Evolutionary conservation across 345 rosid genomes (phyloP), one percentile per base, ranked within the genome.

Genomic region (thale cress (Arabidopsis thaliana)): DNA sequence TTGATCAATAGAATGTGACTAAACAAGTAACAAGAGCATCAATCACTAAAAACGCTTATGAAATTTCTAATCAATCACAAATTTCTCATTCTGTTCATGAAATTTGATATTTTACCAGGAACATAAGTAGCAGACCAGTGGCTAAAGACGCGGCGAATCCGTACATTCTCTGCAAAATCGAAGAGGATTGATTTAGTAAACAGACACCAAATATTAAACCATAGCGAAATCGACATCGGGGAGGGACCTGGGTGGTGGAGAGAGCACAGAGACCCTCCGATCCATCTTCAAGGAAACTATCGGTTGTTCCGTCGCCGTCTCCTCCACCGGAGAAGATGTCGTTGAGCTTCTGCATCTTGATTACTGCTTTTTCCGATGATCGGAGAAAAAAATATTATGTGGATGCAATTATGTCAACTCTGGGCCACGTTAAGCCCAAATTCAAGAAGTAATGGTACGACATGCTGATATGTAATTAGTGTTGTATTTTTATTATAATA

Each of bases 231-330:
- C 1, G 69, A 51, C 23, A 42, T 77, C 1, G 40, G 22, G 13
- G 37, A 73, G 30, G 32, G 53, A 91, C 97, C 97, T 91, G 98
- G 40, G 81, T 82, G 4, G 83, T 22, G 59, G 97, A 84, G 73
- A 94, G 98, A 69, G 91, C 85, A 75, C 86, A 90, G 66, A 82
- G 20, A 48, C 87, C 89, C 14, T 86, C 92, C 14, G 93, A 85
- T 71, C 87, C 95, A n/a, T 90, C 91, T 22, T 81, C 87, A 40
- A 85, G 64, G 52, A 88, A 74, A 32, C 74, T 73, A 78, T 85
- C 88, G 14, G 56, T 80, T 59, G 76, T 72, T 1, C 64, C 88
- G 13, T 80, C 91, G 45, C 80, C 90, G 50, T 80, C 87, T 6
- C 84, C 88, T 46, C 62, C 77, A 20, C 76, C 77, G 0, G 86